These are phyloP conservation scores for Mikania micrantha DNA, from an alignment of 129 eudicot species.

Conservation along the genomic window DNA sequence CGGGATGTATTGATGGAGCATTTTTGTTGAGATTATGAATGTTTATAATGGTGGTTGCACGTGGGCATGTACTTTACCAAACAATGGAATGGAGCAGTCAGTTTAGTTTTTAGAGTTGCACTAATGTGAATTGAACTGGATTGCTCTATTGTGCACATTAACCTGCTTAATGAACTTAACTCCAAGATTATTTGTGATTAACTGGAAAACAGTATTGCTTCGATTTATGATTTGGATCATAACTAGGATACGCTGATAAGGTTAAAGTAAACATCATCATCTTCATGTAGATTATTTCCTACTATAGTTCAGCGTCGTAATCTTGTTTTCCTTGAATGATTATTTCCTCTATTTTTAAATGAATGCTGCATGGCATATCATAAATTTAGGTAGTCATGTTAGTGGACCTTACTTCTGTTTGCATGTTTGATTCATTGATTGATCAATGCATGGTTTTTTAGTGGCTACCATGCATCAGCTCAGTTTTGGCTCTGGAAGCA, in stretches of 20 bases:
- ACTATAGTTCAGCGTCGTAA: conserved; percentile 9
- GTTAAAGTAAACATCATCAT: conserved; percentile 14
- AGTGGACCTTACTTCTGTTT: neutral
- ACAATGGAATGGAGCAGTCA: conserved; percentile 12
- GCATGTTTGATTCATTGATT: neutral
- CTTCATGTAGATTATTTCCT: conserved; percentile 2
- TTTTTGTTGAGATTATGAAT: conserved; percentile 10
- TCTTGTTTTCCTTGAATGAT: neutral
- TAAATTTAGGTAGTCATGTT: neutral
- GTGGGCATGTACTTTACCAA: conserved; percentile 22
- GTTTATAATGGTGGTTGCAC: conserved; percentile 7
- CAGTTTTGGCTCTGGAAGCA: neutral
- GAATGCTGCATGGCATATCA: neutral
- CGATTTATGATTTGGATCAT: conserved; percentile 14
- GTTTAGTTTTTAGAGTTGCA: neutral
- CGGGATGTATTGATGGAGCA: conserved; percentile 1
- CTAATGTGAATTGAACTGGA: neutral
- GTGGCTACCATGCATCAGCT: neutral
- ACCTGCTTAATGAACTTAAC: neutral
- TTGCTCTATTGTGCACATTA: conserved; percentile 13
- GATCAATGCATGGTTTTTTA: neutral
- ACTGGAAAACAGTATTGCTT: neutral
- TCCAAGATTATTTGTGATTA: neutral
- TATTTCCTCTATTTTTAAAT: neutral
- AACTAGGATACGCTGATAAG: conserved; percentile 14